Evolutionary conservation across 306 rosid genomes (phyloP).

Genomic region (Crataegus laevigata): DNA sequence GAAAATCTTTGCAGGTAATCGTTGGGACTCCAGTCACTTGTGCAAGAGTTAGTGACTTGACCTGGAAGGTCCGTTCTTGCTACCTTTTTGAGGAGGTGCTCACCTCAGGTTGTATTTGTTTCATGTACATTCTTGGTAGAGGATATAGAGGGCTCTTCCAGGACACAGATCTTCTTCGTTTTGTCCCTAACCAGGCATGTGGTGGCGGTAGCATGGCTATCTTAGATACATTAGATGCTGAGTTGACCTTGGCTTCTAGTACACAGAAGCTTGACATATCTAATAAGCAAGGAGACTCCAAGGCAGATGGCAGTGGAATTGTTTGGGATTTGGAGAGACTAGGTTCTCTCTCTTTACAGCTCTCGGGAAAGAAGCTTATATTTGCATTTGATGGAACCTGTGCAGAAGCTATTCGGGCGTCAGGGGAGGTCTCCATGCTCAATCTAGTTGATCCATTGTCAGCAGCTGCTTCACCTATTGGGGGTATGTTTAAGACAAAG

Average conservation of each 20-base stretch:
- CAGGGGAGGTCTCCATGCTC: conserved; percentile 83
- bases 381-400: conserved; percentile 97
- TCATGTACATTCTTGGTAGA: conserved; percentile 97
- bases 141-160: conserved; percentile 97
- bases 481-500: conserved; percentile 63
- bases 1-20: conserved; percentile 84
- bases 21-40: conserved; percentile 75
- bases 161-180: conserved; percentile 90
- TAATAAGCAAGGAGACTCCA: conserved; percentile 63
- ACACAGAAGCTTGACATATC: conserved; percentile 64
- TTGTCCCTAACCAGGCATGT: conserved; percentile 97
- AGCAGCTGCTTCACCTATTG: conserved; percentile 99
- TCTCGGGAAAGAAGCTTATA: conserved; percentile 89
- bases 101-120: conserved; percentile 78
- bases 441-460: conserved; percentile 98
- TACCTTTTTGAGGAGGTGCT: conserved; percentile 98
- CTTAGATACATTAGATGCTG: conserved; percentile 87
- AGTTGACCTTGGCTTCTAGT: conserved; percentile 54
- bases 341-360: conserved; percentile 84
- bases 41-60: conserved; percentile 73
- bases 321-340: conserved; percentile 99
- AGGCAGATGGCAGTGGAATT: conserved; percentile 96
- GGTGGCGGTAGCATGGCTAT: conserved; percentile 99
- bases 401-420: conserved; percentile 59
- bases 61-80: conserved; percentile 95